Conservation (phyloP, 2,329 filamentous ascomycete genomes). For the Trichoderma hamatum region DNA sequence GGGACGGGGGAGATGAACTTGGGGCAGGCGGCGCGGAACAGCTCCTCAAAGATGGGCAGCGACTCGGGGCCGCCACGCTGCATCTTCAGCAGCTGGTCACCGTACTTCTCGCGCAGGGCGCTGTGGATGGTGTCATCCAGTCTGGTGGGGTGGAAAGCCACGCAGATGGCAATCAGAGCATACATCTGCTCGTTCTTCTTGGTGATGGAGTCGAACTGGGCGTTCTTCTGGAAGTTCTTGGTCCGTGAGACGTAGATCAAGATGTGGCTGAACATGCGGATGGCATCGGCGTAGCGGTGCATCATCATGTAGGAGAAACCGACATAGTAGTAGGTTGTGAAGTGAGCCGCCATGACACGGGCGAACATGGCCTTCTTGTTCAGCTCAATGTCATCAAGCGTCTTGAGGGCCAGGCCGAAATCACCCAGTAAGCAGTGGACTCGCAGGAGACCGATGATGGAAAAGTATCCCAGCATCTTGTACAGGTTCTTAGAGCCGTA, state of each 20-base stretch:
- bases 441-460: constrained; percentile 93
- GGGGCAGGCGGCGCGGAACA: constrained; percentile 96
- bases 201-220: constrained; percentile 95
- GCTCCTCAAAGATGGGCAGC: constrained; percentile 95
- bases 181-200: constrained; percentile 99
- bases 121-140: constrained; percentile 99
- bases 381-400: constrained; percentile 97
- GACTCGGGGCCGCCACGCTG: constrained; percentile 95
- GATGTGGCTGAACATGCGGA: constrained; percentile 99
- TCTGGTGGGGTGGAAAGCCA: constrained; percentile 94
- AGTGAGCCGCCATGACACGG: constrained; percentile 98
- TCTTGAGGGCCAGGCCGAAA: constrained; percentile 98
- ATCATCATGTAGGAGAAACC: constrained; percentile 99
- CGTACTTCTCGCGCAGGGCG: constrained; percentile 97
- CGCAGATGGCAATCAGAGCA: constrained; percentile 96
- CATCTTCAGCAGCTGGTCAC: constrained; percentile 94
- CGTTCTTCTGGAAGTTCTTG: constrained; percentile 99
- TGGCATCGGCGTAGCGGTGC: constrained; percentile 98
- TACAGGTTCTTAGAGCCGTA: constrained; percentile 95
- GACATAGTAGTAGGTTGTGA: constrained; percentile 99
- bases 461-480: constrained; percentile 98
- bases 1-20: constrained; percentile 99
- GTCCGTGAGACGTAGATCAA: constrained; percentile 97
- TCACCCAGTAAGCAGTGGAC: constrained; percentile 97
- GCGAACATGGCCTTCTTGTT: constrained; percentile 99